phyloP scores from a whole-genome alignment of 2,329 filamentous ascomycete genomes.

The Stylonectria norvegica region DNA sequence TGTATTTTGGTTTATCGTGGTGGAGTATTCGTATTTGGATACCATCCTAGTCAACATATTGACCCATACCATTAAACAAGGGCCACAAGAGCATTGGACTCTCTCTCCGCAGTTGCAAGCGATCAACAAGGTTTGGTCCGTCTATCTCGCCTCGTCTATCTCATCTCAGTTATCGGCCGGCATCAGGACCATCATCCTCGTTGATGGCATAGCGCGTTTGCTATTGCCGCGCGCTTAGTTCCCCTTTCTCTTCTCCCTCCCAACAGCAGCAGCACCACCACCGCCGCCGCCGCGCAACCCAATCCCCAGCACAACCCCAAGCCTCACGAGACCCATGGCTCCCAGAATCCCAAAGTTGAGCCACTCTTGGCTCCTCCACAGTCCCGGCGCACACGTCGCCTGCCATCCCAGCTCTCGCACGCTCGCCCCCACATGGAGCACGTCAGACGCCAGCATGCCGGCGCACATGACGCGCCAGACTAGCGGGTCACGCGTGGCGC shows the following conservation, averaged over 20 bases:
- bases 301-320: conserved; percentile 29
- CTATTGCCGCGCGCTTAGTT: not conserved
- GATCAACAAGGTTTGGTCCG: conserved; percentile 1
- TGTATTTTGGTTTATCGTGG: conserved; percentile 1
- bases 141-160: not conserved
- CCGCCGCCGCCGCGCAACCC: conserved; percentile 18
- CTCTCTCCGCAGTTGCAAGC: conserved; percentile 1
- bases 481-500: conserved; percentile 29
- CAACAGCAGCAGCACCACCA: not conserved
- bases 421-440: conserved; percentile 25
- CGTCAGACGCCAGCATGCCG: conserved; percentile 37
- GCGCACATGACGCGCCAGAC: conserved; percentile 35
- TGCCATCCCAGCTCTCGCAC: conserved; percentile 36
- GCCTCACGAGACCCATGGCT: conserved; percentile 29
- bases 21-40: conserved; percentile 1
- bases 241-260: conserved; percentile 1
- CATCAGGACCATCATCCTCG: not conserved
- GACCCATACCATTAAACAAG: conserved; percentile 3
- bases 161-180: not conserved
- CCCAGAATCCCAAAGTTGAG: conserved; percentile 21
- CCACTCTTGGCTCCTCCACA: conserved; percentile 31
- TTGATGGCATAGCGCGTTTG: not conserved
- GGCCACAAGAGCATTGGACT: not conserved
- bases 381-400: conserved; percentile 20
- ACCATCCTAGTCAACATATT: conserved; percentile 3